Percentiles rank a stretch among this genome's conserved stretches.
Conservation (phyloP, 78 protist genomes). For the Isochrysis galbana region DNA sequence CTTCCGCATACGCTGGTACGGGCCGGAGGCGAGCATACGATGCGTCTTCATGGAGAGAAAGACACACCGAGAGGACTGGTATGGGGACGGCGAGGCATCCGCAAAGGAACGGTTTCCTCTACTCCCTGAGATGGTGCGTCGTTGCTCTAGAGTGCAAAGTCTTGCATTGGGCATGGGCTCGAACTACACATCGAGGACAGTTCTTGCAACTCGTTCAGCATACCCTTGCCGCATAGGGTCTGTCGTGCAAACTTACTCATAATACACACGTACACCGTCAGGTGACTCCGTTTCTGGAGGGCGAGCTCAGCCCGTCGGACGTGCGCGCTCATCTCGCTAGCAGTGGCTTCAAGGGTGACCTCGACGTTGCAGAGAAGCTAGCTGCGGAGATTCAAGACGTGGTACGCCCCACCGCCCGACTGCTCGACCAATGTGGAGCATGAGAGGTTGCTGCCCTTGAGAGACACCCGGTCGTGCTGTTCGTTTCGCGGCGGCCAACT, state of each 20-base stretch:
- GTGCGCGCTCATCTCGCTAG: background rate
- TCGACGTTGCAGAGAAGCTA: conserved; percentile 1
- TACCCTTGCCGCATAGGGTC: too few species aligned
- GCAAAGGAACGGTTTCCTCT: conserved; percentile 58
- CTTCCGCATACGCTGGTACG: conserved; percentile 65
- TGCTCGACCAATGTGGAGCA: too few species aligned
- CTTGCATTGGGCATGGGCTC: too few species aligned
- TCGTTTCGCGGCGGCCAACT: too few species aligned
- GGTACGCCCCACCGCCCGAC: too few species aligned
- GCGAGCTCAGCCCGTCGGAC: background rate
- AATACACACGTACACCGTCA: too few species aligned
- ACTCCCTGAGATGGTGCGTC: conserved; percentile 33
- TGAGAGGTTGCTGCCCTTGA: too few species aligned
- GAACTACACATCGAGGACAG: too few species aligned
- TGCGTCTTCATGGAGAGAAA: conserved; percentile 58
- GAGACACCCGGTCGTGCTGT: too few species aligned
- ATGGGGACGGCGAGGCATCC: conserved; percentile 49
- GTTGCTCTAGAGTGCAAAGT: background rate
- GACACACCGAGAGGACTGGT: conserved; percentile 54
- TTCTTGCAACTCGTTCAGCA: too few species aligned
- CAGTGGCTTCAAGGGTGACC: background rate
- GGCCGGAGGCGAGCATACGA: background rate
- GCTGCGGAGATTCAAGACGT: background rate
- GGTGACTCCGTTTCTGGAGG: background rate
- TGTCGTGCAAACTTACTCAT: too few species aligned